Percentiles rank a stretch among this genome's conserved stretches.
Evolutionary conservation across 140 eudicot species (phyloP).

Genomic region (Artemisia princeps): DNA sequence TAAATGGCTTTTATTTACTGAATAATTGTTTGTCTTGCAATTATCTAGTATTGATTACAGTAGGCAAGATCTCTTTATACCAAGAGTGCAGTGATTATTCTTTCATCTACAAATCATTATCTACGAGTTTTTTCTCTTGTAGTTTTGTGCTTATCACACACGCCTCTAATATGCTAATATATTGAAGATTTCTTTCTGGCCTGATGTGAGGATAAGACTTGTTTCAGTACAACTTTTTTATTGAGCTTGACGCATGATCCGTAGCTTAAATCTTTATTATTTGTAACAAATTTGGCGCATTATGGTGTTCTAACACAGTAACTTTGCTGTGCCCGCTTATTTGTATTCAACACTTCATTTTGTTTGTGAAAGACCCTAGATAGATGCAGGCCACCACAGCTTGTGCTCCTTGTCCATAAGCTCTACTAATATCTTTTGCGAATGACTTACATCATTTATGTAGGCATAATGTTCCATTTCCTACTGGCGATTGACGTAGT

Average conservation of each 20-base stretch:
- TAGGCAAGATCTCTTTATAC: slow-evolving; percentile 1
- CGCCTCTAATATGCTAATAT: too few relatives aligned
- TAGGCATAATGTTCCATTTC: neutral
- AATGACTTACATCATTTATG: too few relatives aligned
- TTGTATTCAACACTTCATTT: neutral
- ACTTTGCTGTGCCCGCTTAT: neutral
- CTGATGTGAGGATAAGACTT: too few relatives aligned
- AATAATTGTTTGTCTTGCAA: neutral
- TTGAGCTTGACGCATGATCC: neutral
- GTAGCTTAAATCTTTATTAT: neutral
- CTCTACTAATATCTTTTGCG: too few relatives aligned
- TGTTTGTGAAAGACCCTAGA: neutral
- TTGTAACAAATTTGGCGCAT: neutral
- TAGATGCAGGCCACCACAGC: too few relatives aligned
- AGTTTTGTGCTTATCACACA: neutral
- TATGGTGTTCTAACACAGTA: neutral
- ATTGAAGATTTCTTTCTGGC: too few relatives aligned
- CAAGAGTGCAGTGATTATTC: neutral
- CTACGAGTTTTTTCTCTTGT: neutral
- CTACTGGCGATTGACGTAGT: slow-evolving; percentile 10
- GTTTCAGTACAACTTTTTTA: too few relatives aligned
- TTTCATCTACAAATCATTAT: neutral
- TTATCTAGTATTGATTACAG: neutral
- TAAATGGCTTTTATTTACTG: neutral
- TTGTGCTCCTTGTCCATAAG: too few relatives aligned